Evolutionary conservation across 1,139 yeast genomes (phyloP), one percentile per base, ranked within the genome.

Genomic region (Pneumocystis oryctolagi): DNA sequence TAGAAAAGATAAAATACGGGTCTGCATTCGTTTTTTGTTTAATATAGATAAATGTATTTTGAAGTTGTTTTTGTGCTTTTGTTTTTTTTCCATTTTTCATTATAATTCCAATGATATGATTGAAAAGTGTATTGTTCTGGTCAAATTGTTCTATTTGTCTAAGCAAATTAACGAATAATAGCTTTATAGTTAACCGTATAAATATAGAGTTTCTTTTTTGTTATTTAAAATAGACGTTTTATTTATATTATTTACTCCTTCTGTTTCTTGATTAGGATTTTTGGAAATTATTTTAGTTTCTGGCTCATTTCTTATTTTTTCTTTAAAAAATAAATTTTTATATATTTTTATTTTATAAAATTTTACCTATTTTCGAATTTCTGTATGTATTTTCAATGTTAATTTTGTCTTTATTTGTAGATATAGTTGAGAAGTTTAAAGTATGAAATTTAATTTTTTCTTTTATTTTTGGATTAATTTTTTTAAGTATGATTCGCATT

Each of bases 21-120:
- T 88, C 89, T 67, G 76, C 70, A 74, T 94, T 80, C 30, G 84
- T 78, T 70, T 83, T 82, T 69, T 88, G 77, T 74, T 87, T 84
- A 18, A 92, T 85, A 64, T 90, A 78, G 71, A 89, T 89, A 64
- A 92, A 78, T 1, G 97, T 95, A 71, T 85, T 81, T 64, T 85
- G 81, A 66, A 94, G 79, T 63, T 80, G 78, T 70, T 81, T 85
- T 72, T 85, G 86, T 0, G 98, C 97, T 63, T 80, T 77, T 63
- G 89, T 82, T 73, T 90, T 92, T 73, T 85, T 84, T 61, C 99
- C 99, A 71, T 88, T 84, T 71, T 89, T 83, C 98, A 94, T 94
- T 65, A 92, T 84, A 76, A 89, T 80, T 73, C 90, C 89, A 64
- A 88, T 84, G 70, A 92, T 81, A 69, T 87, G 87, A 62, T 84